Evolutionary conservation across 2,329 filamentous ascomycete species (phyloP), one percentile per base, ranked within the genome.

Genomic region (Botrytis sinoallii): DNA sequence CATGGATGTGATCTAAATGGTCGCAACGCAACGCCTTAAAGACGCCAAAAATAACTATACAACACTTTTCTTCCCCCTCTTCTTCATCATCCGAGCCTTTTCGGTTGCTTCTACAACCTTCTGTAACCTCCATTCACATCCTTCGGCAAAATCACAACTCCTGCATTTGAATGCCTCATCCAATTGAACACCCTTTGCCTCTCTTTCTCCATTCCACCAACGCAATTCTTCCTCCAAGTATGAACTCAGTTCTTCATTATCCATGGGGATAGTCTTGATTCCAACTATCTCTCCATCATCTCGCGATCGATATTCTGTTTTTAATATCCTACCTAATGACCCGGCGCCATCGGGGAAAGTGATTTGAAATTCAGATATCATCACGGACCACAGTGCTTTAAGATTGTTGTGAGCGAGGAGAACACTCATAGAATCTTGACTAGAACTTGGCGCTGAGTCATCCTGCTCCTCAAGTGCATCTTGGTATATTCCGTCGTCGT

Each of bases 91-190:
- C 18, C 78, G 76, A 25, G 73, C 74, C 55, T 78, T 81, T 70
- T 78, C 72, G 20, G 67, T 77, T 40, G 84, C 85, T 79, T 92
- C 89, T 75, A 89, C 86, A 72, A 95, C 89, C 82, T 92, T 91
- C 18, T 86, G 85, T 77, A 87, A 85, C 55, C 95, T 86, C 95
- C 95, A 98, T 20, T 88, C 86, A 81, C 95, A 98, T 2, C 85
- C 86, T 3, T 93, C 90, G 0, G 87, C 89, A 81, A 98, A 98
- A 77, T 97, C 94, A 80, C 95, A 98, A 38, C 87, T 89, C 32
- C 89, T 85, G 81, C 95, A 98, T 82, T 98, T 98, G 83, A 92
- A 97, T 0, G 93, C 93, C 78, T 98, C 95, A 79, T 95, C 91
- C 10, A 97, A 87, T 10, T 89, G 86, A 4, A 98, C 95, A 0